Base-by-base conservation (phyloP, 2,329 filamentous ascomycete species). In the Stemphylium vesicarium region DNA sequence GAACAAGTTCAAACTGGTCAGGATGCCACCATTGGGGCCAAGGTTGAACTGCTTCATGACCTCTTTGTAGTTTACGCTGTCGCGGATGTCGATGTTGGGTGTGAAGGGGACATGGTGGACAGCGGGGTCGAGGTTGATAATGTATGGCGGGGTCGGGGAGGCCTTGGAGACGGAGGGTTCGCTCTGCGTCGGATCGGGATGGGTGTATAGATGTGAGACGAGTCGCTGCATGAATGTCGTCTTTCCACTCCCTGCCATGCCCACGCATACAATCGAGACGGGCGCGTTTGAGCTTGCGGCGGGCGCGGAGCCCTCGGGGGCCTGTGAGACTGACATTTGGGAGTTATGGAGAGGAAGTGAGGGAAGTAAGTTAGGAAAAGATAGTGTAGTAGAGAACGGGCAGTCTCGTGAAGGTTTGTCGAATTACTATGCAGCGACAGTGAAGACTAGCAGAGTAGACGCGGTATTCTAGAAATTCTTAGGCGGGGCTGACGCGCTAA, bases 201-300 rank as follows among this genome's bases (percentile, higher is more conserved):
- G 85, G 4, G 84, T 84, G 73, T 98, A 94, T 3, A 99, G 87
- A 74, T 99, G 85, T 0, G 94, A 89, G 76, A 97, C 97, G 70
- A 99, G 95, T 70, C 95, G 88, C 75, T 98, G 94, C 94, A 99
- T 98, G 74, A 99, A 99, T 0, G 96, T 99, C n/a, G 95, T 99
- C 82, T 99, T 99, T 70, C 95, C 95, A 13, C 92, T 96, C 68
- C 95, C 94, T 69, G 95, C 95, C 94, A 98, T 98, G 81, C 95
- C 95, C 43, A 99, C 88, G 77, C 93, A 97, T 69, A 98, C 92
- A 56, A 99, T 88, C 58, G 91, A 86, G 40, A 91, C 88, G 36
- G 92, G 90, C 2, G 63, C 44, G 24, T 62, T 47, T 3, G 64
- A 55, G 37, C 44, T 48, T 10, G 51, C 39, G 26, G 54, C 22